Base-by-base conservation (phyloP, 352 stramenopile genomes). In the Pythium coloratum region DNA sequence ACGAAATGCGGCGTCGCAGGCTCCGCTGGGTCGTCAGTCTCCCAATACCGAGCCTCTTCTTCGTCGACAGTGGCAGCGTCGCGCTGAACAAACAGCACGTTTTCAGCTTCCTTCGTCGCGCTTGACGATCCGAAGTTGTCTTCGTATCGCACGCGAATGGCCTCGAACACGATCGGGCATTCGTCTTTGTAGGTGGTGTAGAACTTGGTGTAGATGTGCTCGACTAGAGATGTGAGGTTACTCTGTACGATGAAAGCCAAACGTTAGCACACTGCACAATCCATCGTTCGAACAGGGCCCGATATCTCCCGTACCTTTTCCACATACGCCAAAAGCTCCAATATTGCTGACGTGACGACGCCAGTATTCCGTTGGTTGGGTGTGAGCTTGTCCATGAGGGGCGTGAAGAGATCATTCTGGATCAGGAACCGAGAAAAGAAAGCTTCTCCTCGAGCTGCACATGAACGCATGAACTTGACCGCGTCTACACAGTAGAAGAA, bases 381-480 rank as follows among this genome's bases (percentile, higher is more conserved):
- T 47, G 81, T 69, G 20, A 95, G 46, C 50, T 88, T 80, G 9
- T 74, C 71, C 61, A 93, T 72, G 24, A 81, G 70, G 3, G 82
- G 76, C 7, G 77, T 75, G 46, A 93, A 86, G 26, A 95, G 69
- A 62, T 91, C 75, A 33, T 91, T 88, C 62, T 91, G 83, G 64
- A 92, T 81, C 34, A 94, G 61, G 69, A 93, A 91, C 46, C 83
- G 74, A 6, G 85, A 94, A 71, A 94, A 95, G 55, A 94, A 95
- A 4, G 85, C 79, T 64, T 95, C 87, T 7, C 80, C 81, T 59
- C 85, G 77, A 47, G 79, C 76, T n/a, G 81, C 84, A 62, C 87
- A 95, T 28, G 82, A 80, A 57, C 81, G 76, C 30, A 95, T 66
- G 69, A 92, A 95, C 60, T 92, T 92, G 13, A 92, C 82, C 40